Evolutionary conservation across 83 land plant genomes (phyloP).

Genomic region (Isoetes engelmannii): DNA sequence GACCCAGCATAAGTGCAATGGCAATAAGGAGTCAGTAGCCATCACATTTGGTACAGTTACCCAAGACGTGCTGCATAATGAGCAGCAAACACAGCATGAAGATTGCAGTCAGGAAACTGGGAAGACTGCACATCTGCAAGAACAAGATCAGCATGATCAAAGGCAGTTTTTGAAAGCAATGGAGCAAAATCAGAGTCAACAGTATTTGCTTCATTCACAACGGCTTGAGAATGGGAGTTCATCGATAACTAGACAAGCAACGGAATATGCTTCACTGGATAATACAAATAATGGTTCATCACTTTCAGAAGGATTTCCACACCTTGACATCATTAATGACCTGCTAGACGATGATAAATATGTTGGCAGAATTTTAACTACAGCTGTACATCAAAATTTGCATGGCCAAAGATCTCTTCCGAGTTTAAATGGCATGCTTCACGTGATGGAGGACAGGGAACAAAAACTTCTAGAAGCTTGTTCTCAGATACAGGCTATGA

Average conservation of each 20-base stretch:
- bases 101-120: conserved; percentile 5
- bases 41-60: conserved; percentile 68
- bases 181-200: conserved; percentile 17
- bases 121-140: neutral
- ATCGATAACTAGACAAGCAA: conserved; percentile 1
- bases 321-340: conserved; percentile 89
- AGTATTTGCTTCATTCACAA: neutral
- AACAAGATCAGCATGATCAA: neutral
- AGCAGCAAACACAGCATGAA: conserved; percentile 10
- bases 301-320: conserved; percentile 74
- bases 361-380: conserved; percentile 29
- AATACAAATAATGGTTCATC: conserved; percentile 17
- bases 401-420: conserved; percentile 20
- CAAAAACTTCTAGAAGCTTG: conserved; percentile 13
- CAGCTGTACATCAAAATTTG: conserved; percentile 28
- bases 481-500: conserved; percentile 23
- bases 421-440: conserved; percentile 37
- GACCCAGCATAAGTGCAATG: neutral
- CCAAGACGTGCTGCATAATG: conserved; percentile 39
- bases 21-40: conserved; percentile 18
- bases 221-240: conserved; percentile 13
- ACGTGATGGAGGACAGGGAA: conserved; percentile 25
- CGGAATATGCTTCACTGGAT: conserved; percentile 14
- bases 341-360: conserved; percentile 69
- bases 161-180: conserved; percentile 11